phyloP scores from a whole-genome alignment of 345 rosid genomes.

The Capsella bursapastoris region DNA sequence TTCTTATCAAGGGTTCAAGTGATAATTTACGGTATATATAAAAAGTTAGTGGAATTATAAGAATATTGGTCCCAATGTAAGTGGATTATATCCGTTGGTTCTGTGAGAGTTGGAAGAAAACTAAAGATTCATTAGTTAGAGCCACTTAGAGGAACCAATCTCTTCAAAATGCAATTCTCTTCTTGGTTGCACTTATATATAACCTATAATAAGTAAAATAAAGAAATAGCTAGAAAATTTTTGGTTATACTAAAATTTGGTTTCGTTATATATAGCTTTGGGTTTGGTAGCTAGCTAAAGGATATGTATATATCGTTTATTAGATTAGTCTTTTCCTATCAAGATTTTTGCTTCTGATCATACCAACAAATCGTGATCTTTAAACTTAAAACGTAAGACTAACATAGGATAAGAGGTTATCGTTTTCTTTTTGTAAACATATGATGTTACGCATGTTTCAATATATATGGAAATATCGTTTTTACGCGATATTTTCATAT shows the following conservation, averaged over 20 bases:
- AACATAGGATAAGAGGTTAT: too few species aligned
- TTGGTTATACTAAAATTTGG: background rate
- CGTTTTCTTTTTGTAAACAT: too few species aligned
- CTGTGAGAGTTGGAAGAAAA: conserved; percentile 4
- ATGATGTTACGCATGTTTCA: too few species aligned
- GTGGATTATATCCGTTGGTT: conserved; percentile 36
- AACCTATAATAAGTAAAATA: background rate
- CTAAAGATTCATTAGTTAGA: conserved; percentile 22
- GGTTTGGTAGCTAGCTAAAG: too few species aligned
- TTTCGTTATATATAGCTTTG: too few species aligned
- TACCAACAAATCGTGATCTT: too few species aligned
- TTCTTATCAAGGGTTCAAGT: background rate
- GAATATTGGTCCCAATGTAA: conserved; percentile 37
- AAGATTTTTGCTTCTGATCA: too few species aligned
- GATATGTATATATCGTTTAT: too few species aligned
- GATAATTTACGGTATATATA: conserved; percentile 16
- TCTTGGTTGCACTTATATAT: background rate
- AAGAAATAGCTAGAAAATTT: background rate
- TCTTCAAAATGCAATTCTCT: conserved; percentile 19
- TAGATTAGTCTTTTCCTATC: too few species aligned
- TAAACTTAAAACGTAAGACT: too few species aligned
- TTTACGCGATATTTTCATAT: too few species aligned
- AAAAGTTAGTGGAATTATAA: conserved; percentile 27
- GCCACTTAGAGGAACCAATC: conserved; percentile 18
- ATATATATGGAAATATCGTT: too few species aligned